Base-by-base conservation (phyloP, 805 yeast species). In the Wickerhamomyces sydowiorum region DNA sequence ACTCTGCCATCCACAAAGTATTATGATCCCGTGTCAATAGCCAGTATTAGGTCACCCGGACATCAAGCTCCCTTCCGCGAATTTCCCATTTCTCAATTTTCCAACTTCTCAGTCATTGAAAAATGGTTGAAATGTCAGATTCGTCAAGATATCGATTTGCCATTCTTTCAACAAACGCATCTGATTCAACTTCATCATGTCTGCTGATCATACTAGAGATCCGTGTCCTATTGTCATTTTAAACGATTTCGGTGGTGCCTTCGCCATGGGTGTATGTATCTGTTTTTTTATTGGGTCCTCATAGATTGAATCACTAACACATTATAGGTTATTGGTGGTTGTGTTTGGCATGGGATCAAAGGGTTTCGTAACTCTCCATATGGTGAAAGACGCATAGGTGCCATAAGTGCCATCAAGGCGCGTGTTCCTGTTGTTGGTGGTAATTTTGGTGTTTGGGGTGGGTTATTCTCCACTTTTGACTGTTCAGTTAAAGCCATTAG, bases 401-500 rank as follows among this genome's bases (percentile, higher is more conserved):
- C 96, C 18, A 61, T 91, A 42, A 73, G 86, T 33, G 97, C 98
- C 31, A 84, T 93, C 54, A 88, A 88, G 62, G 87, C 96, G 40
- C 78, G 99, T 65, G 98, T 97, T 2, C 99, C 99, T 31, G 96
- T 91, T 38, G 89, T 91, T 42, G 99, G 99, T 52, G 99, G 99
- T 60, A 93, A 93, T 67, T 91, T 93, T 59, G 99, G 99, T 70
- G 96, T 87, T 31, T 93, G 99, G 99, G 99, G 99, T 74, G 99
- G 99, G 47, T 72, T 93, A 56, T 93, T 93, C 62, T 88, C 97
- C 27, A 84, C 95, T 13, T 93, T 82, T 61, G 99, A 93, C 67
- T 93, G 99, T 73, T 77, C 90, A 14, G 95, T 93, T 37, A 93
- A 91, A 66, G 96, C 91, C 3, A 78, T 93, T 34, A 86, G 99